Base-by-base conservation (phyloP, 345 rosid genomes). In the Euclidium syriacum region DNA sequence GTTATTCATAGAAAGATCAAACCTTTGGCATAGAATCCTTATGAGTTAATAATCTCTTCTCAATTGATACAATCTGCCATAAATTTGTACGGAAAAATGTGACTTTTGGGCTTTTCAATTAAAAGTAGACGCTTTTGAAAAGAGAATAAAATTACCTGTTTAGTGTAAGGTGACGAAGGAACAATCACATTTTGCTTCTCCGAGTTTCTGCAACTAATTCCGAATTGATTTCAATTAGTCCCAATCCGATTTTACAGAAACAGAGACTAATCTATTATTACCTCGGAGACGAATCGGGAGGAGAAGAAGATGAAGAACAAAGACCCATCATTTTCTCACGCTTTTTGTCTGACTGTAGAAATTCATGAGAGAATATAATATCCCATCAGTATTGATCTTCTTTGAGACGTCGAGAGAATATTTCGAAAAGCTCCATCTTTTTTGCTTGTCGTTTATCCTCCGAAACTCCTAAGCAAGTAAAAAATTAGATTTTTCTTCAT, bases 311-410 rank as follows among this genome's bases (percentile, higher is more conserved):
- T 0, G 57, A 36, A 47, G 52, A 67, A 50, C 46, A 40, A 1
- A 62, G 51, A 70, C 64, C 74, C 74, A 53, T 70, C 74, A 54
- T 62, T 54, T 70, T 70, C 74, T 68, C 73, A 19, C 32, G n/a
- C 38, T 44, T 27, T 25, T 38, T 52, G 54, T 60, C 54, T 44
- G 14, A 27, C 50, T 50, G 59, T 40, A 40, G 46, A 67, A 32
- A 58, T 23, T 30, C 64, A 61, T 69, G 55, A 52, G 4, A 33
- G 47, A 68, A 32, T 23, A 49, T 11, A 5, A 34, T 39, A 68
- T 17, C 38, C 60, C 65, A 58, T 49, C 44, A 57, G 29, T 60
- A n/a, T 27, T 4, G 3, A 2, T 36, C 17, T 61, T 38, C 51
- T 69, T 68, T 35, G 67, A 59, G 59, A 68, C 47, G 60, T 36